Evolutionary conservation across 108 stramenopile genomes (phyloP).

Genomic region (Nannochloropsis salina): DNA sequence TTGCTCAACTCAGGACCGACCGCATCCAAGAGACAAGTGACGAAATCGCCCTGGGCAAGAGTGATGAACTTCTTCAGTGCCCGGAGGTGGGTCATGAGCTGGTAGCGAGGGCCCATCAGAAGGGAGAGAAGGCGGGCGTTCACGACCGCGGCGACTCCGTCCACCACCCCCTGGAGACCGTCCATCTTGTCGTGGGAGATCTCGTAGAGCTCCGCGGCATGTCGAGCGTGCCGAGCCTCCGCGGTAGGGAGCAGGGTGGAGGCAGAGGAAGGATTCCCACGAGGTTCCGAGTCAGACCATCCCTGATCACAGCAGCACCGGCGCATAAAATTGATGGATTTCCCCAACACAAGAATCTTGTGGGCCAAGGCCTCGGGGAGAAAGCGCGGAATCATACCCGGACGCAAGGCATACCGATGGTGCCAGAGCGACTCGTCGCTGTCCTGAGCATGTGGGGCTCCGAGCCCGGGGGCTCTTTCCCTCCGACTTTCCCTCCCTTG

Average conservation of each 20-base stretch:
- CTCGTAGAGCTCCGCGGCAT: background rate
- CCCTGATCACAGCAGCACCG: constrained; percentile 38
- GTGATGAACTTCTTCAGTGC: constrained; percentile 88
- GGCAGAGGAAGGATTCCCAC: background rate
- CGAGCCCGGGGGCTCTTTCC: background rate
- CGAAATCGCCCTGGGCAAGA: constrained; percentile 92
- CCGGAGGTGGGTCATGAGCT: constrained; percentile 72
- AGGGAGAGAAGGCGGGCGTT: constrained; percentile 64
- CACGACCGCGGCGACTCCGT: constrained; percentile 55
- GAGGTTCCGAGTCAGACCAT: background rate
- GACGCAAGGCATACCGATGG: constrained; percentile 65
- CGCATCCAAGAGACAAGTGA: constrained; percentile 71
- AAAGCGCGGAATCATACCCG: constrained; percentile 65
- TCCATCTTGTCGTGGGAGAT: constrained; percentile 8
- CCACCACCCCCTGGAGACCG: constrained; percentile 58
- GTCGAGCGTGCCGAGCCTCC: background rate
- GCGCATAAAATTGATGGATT: constrained; percentile 90
- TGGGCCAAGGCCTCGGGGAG: constrained; percentile 61
- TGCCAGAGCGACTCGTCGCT: constrained; percentile 64
- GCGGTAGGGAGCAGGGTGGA: background rate
- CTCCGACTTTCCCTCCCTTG: background rate
- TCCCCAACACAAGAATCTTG: constrained; percentile 73
- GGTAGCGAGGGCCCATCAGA: constrained; percentile 64
- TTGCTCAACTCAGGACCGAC: constrained; percentile 37
- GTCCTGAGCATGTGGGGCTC: constrained; percentile 33